Base-by-base conservation (phyloP, 2,329 filamentous ascomycete species). In the Teratosphaeria zuluensis region DNA sequence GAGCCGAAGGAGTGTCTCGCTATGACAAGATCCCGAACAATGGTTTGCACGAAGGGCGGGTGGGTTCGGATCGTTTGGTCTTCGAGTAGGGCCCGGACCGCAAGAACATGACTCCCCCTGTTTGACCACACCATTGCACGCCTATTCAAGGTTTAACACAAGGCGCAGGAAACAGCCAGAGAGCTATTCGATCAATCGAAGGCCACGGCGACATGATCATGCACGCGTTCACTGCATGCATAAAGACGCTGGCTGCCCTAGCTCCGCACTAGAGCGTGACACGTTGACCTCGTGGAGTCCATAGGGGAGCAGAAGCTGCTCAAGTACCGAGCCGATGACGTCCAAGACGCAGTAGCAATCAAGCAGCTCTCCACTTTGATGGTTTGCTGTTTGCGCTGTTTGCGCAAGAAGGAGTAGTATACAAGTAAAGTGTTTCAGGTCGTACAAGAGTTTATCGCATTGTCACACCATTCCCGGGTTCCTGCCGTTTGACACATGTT, bases 401-500 rank as follows among this genome's bases (percentile, higher is more conserved):
- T 53, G 48, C 19, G 58, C 56, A 51, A 42, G 56, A 48, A 46
- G 21, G 42, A 9, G 16, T 21, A 9, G 16, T 33, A 51, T 30
- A n/a, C 9, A 54, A 7, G 9, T 33, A 12, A 19, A 11, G 33
- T 8, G 28, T 31, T 21, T 51, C 6, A 33, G 8, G 51, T 51
- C 12, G 55, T 24, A 55, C 51, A 55, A 54, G 35, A 53, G 21
- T 28, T 42, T 38, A 55, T 31, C 32, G 30, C 19, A 19, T 7
- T 19, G 14, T 55, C 30, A 55, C 30, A 42, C 51, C 32, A 28
- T 53, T 4, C 24, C 56, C 64, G 64, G 64, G 63, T 65, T 65
- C 64, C 64, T 66, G 60, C 63, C 48, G 59, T 58, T 61, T 62
- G 61, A 64, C 60, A 61, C 55, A 60, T 63, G 59, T 52, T 55